phyloP scores from a whole-genome alignment of 208 protist species.

The Vickermania ingenoplastis region DNA sequence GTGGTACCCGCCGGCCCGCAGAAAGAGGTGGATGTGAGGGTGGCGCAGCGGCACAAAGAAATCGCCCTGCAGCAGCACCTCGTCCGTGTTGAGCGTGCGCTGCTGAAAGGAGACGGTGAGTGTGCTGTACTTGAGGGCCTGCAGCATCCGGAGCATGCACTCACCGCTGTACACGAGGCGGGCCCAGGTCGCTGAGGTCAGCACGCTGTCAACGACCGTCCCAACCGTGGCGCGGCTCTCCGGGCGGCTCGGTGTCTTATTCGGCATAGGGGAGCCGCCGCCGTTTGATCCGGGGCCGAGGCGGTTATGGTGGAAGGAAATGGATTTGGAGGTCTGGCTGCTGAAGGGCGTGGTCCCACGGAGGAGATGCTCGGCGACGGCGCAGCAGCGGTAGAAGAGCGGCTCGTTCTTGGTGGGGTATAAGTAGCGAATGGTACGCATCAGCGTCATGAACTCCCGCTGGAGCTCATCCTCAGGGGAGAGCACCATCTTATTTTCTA shows the following conservation, averaged over 20 bases:
- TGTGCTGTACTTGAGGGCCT: constrained; percentile 1
- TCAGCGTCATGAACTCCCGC: not conserved
- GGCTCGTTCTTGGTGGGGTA: not conserved
- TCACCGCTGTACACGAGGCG: constrained; percentile 2
- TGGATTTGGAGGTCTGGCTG: not conserved
- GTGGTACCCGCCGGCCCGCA: not conserved
- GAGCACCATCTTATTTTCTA: not conserved
- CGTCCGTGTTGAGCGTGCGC: not conserved
- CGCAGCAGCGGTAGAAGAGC: constrained; percentile 2
- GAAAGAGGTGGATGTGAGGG: not conserved
- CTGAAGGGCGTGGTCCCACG: not conserved
- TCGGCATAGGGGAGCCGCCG: not conserved
- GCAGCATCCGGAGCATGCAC: not conserved
- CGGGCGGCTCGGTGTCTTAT: not conserved
- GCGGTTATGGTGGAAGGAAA: not conserved
- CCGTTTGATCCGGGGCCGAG: not conserved
- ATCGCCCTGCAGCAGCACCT: constrained; percentile 2
- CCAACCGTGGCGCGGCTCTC: not conserved
- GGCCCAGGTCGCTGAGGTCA: not conserved
- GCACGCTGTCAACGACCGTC: not conserved
- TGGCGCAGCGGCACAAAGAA: not conserved
- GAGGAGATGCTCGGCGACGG: constrained; percentile 1
- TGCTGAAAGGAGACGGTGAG: not conserved
- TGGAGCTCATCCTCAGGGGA: not conserved
- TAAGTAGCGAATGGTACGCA: not conserved